These are phyloP conservation scores for Suhomyces kunorum DNA, from an alignment of 1,139 yeast genomes.

Conservation along the genomic window DNA sequence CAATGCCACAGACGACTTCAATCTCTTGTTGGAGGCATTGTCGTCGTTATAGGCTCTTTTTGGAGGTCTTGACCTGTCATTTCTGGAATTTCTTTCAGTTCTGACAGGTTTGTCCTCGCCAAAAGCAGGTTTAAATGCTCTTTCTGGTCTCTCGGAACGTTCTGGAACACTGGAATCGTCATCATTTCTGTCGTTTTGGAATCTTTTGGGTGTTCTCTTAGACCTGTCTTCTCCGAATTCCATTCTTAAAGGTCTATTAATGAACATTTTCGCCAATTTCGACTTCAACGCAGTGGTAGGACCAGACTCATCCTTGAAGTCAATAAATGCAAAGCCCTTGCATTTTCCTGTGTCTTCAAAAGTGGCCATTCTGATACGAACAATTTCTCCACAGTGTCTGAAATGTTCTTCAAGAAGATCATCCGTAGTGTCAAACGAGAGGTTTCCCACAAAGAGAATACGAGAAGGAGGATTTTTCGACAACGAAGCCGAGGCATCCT, in stretches of 20 bases:
- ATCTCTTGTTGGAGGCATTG: constrained; percentile 39
- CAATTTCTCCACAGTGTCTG: constrained; percentile 75
- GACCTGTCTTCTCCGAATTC: constrained; percentile 96
- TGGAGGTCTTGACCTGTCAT: constrained; percentile 14
- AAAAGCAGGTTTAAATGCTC: not conserved
- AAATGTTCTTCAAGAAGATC: constrained; percentile 78
- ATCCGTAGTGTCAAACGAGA: constrained; percentile 90
- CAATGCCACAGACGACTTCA: constrained; percentile 82
- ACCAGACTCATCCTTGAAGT: constrained; percentile 76
- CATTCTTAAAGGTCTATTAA: constrained; percentile 77
- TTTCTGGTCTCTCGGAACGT: constrained; percentile 17
- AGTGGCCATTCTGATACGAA: constrained; percentile 89
- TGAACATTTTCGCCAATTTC: constrained; percentile 62
- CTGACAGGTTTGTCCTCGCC: constrained; percentile 1
- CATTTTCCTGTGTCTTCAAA: constrained; percentile 95
- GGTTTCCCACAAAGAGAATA: constrained; percentile 87
- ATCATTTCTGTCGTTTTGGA: constrained; percentile 1
- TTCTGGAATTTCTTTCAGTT: constrained; percentile 3
- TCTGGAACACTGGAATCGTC: constrained; percentile 49
- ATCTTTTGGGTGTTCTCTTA: constrained; percentile 57
- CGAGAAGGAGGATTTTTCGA: constrained; percentile 85
- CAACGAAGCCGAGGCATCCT: constrained; percentile 41
- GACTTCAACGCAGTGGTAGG: constrained; percentile 84
- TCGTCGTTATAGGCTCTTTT: constrained; percentile 24
- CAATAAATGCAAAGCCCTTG: constrained; percentile 94